Conservation (phyloP, 2,329 filamentous ascomycete genomes). For the Talaromyces sp. region DNA sequence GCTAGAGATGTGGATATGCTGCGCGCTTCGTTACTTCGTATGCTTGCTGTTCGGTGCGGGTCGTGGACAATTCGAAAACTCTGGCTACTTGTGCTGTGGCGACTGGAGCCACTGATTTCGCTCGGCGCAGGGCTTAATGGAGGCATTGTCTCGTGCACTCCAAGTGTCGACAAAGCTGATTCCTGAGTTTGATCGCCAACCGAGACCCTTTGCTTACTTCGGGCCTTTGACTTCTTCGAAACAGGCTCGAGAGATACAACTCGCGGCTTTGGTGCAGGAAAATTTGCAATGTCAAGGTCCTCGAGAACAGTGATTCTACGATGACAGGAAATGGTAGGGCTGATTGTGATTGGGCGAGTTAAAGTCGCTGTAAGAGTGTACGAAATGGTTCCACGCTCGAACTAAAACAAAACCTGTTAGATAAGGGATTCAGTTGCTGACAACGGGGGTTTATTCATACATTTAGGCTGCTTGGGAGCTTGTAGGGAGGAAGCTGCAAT, state of each 20-base stretch:
- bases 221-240: slow-evolving; percentile 62
- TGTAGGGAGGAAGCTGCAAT: slow-evolving; percentile 55
- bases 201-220: slow-evolving; percentile 45
- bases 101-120: slow-evolving; percentile 66
- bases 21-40: slow-evolving; percentile 45
- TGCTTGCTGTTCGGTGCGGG: slow-evolving; percentile 34
- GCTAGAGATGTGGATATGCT: slow-evolving; percentile 52
- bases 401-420: slow-evolving; percentile 51
- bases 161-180: slow-evolving; percentile 36
- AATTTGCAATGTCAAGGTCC: slow-evolving; percentile 73
- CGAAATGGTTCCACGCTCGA: slow-evolving; percentile 87
- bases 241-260: slow-evolving; percentile 85
- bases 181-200: slow-evolving; percentile 39
- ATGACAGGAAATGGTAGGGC: slow-evolving; percentile 73
- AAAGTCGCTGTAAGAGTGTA: slow-evolving; percentile 88
- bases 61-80: slow-evolving; percentile 51
- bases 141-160: slow-evolving; percentile 32
- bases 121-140: slow-evolving; percentile 53
- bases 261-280: slow-evolving; percentile 69
- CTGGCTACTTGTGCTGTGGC: slow-evolving; percentile 59
- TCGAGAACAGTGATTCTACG: slow-evolving; percentile 74
- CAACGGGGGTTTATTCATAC: slow-evolving; percentile 52
- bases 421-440: background rate
- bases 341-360: slow-evolving; percentile 81
- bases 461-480: slow-evolving; percentile 81